Conservation (phyloP, 208 protist species). For the Wallacemonas sp. region DNA sequence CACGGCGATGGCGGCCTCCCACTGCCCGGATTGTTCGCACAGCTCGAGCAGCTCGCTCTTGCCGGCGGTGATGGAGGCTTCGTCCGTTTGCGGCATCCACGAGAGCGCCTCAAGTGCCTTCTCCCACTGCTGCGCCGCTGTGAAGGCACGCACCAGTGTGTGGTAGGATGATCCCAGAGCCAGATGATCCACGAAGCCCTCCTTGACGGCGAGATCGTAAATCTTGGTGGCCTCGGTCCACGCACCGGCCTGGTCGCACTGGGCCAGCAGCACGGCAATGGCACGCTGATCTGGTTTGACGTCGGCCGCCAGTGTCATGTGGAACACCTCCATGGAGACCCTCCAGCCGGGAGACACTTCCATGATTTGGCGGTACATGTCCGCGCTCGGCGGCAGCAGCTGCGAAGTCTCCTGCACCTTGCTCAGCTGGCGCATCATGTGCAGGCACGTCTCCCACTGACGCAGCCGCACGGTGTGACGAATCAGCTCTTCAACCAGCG, state of each 20-base stretch:
- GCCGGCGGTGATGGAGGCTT: constrained; percentile 68
- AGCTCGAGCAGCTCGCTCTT: constrained; percentile 73
- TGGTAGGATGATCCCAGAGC: constrained; percentile 59
- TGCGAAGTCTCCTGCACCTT: constrained; percentile 62
- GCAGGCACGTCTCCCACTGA: constrained; percentile 72
- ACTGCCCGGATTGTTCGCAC: constrained; percentile 81
- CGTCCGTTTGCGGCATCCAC: constrained; percentile 78
- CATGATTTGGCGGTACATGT: constrained; percentile 67
- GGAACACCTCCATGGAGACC: constrained; percentile 54
- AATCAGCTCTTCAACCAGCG: constrained; percentile 59
- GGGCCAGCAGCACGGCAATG: constrained; percentile 51
- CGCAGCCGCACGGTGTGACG: constrained; percentile 48
- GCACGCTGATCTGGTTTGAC: constrained; percentile 61
- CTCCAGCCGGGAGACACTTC: constrained; percentile 57
- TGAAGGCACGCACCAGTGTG: constrained; percentile 69
- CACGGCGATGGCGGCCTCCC: constrained; percentile 66
- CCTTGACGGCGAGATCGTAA: constrained; percentile 67
- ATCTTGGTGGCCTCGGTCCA: constrained; percentile 70
- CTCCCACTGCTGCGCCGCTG: constrained; percentile 72
- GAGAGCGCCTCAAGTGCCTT: constrained; percentile 80
- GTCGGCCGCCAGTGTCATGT: constrained; percentile 50
- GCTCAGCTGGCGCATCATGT: constrained; percentile 63
- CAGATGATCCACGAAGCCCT: constrained; percentile 66
- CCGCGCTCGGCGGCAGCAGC: constrained; percentile 49
- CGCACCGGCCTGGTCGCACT: constrained; percentile 64